phyloP scores from a whole-genome alignment of 345 rosid genomes.

The Salix dunnii region DNA sequence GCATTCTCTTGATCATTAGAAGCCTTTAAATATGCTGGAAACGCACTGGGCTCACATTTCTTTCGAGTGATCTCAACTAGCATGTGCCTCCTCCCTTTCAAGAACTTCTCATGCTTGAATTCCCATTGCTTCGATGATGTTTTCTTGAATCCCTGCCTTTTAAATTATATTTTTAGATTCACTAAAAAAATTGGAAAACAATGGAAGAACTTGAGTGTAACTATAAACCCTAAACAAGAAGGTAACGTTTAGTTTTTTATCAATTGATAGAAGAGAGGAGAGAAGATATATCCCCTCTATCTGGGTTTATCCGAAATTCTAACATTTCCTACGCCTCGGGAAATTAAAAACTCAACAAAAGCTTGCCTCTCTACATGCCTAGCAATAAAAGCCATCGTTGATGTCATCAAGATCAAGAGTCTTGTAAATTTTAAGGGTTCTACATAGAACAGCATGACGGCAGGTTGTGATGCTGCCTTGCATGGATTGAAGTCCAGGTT shows the following conservation, averaged over 20 bases:
- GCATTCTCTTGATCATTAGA: constrained; percentile 16
- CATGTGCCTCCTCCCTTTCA: constrained; percentile 40
- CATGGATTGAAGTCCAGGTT: not conserved
- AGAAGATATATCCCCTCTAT: too few relatives aligned
- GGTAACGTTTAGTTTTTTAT: too few relatives aligned
- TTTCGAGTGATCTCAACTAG: constrained; percentile 49
- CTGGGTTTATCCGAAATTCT: too few relatives aligned
- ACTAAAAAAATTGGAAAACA: not conserved
- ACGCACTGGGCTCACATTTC: constrained; percentile 44
- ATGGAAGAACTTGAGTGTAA: not conserved
- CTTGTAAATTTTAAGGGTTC: too few relatives aligned
- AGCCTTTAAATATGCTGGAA: constrained; percentile 40
- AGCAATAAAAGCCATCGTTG: too few relatives aligned
- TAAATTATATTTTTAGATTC: not conserved
- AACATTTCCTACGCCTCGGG: too few relatives aligned
- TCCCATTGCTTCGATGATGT: constrained; percentile 52
- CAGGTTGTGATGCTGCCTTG: not conserved
- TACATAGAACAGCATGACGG: not conserved
- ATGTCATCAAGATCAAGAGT: too few relatives aligned
- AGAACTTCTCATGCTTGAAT: constrained; percentile 56
- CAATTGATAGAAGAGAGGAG: too few relatives aligned
- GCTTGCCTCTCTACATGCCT: too few relatives aligned
- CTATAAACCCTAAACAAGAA: too few relatives aligned
- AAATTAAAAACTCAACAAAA: too few relatives aligned
- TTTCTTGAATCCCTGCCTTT: constrained; percentile 63